Evolutionary conservation across 2,329 filamentous ascomycete genomes (phyloP), one percentile per base, ranked within the genome.

Genomic region (Colletotrichum navitas): DNA sequence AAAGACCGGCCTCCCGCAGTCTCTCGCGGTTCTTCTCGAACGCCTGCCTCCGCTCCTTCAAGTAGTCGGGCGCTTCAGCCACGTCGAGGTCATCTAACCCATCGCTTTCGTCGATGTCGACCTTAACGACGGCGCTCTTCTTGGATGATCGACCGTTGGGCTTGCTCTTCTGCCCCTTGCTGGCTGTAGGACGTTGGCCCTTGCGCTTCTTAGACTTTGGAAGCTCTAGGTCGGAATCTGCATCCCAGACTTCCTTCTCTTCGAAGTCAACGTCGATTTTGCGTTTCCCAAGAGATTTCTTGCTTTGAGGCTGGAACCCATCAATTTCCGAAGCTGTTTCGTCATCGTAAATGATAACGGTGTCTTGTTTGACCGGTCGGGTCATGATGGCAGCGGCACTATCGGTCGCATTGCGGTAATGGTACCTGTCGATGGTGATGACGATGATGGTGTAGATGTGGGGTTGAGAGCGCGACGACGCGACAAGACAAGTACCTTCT

Each of bases 31-130:
- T 84, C 56, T 86, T 82, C 66, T 96, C 92, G 76, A 97, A 95
- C 29, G 86, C 82, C n/a, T 80, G 83, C 32, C 92, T 88, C n/a
- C 95, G 88, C 29, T 87, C 81, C 74, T 88, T 86, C 36, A 97
- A 79, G 78, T 97, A 95, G 26, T 92, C 89, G 0, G 95, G 94
- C 3, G 96, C 85, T 56, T 88, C 85, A 29, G 88, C 85, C 5
- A 86, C 85, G 10, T 88, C 86, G 3, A 83, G 75, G 59, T 84
- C 82, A 2, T 82, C 81, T 59, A 85, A 82, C 0, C 78, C 82
- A 59, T 78, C 83, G 49, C 79, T 76, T 3, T 79, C 74, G 8
- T 81, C 76, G 68, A 79, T 78, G 16, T 79, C 74, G 0, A 72
- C 52, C 3, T 41, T 56, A 36, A 75, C 74, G 32, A 77, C 68